Percentiles rank a stretch among this genome's conserved stretches.
phyloP scores from a whole-genome alignment of 257 asterid species.

The Fraxinus americana region DNA sequence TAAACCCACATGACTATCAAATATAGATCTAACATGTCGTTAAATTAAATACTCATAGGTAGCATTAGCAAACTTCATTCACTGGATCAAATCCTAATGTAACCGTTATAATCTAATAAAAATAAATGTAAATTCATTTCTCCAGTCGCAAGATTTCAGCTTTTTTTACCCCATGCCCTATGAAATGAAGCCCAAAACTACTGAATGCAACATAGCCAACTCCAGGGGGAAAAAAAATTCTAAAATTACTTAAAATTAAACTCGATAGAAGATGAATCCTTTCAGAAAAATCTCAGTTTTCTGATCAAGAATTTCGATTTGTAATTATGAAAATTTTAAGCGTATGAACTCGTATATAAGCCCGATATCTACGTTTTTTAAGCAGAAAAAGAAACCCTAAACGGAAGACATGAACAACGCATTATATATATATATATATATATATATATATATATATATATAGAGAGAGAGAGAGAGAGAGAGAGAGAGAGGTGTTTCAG shows the following conservation, averaged over 20 bases:
- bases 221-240: neutral
- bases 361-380: neutral
- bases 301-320: neutral
- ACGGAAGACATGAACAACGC: neutral
- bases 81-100: neutral
- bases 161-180: neutral
- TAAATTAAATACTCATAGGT: constrained; percentile 11
- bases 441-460: too few relatives aligned
- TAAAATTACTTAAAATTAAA: neutral
- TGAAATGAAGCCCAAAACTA: neutral
- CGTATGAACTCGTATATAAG: neutral
- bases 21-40: constrained; percentile 10
- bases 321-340: neutral
- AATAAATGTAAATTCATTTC: neutral
- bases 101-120: neutral
- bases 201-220: neutral
- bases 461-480: too few relatives aligned
- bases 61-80: neutral
- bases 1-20: neutral
- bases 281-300: neutral
- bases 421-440: too few relatives aligned
- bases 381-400: neutral
- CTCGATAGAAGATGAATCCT: neutral
- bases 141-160: neutral
- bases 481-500: too few relatives aligned